Evolutionary conservation across 1,284 basidiomycete species (phyloP).

Genomic region (Boletus holoroseus): DNA sequence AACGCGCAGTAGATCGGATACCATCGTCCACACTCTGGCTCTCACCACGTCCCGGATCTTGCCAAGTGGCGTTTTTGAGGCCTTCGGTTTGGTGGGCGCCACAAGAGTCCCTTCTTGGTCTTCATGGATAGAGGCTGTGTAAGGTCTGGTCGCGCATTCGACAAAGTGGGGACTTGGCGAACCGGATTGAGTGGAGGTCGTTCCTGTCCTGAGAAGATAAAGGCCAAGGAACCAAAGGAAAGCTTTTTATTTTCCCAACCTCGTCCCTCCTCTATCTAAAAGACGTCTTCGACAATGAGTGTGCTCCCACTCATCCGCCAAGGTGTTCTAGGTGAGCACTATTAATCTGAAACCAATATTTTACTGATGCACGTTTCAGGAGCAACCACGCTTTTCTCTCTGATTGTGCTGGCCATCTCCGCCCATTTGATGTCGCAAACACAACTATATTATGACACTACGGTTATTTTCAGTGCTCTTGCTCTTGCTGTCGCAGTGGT

Average conservation of each 20-base stretch:
- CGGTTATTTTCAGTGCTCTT: slow-evolving; percentile 36
- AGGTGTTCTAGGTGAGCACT: slow-evolving; percentile 22
- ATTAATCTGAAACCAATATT: not conserved
- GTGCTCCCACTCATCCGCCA: slow-evolving; percentile 20
- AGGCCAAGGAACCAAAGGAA: not conserved
- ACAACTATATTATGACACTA: slow-evolving; percentile 11
- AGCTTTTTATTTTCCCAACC: no score
- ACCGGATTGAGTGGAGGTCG: not conserved
- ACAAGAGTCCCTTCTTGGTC: not conserved
- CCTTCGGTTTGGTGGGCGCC: not conserved
- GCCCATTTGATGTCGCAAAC: slow-evolving; percentile 32
- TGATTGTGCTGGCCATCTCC: slow-evolving; percentile 37
- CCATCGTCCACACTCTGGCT: no score
- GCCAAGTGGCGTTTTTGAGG: not conserved
- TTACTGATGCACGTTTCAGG: slow-evolving; percentile 18
- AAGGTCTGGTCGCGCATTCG: not conserved
- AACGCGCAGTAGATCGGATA: not conserved
- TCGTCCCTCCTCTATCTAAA: not conserved
- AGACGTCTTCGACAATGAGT: slow-evolving; percentile 17
- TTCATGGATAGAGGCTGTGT: slow-evolving; percentile 1
- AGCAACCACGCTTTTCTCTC: slow-evolving; percentile 27
- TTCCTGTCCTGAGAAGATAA: slow-evolving; percentile 9
- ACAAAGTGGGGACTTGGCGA: not conserved
- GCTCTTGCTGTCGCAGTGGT: slow-evolving; percentile 42
- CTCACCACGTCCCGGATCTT: not conserved